phyloP scores from a whole-genome alignment of 2,329 filamentous ascomycete genomes.

The Aspergillus candidus region DNA sequence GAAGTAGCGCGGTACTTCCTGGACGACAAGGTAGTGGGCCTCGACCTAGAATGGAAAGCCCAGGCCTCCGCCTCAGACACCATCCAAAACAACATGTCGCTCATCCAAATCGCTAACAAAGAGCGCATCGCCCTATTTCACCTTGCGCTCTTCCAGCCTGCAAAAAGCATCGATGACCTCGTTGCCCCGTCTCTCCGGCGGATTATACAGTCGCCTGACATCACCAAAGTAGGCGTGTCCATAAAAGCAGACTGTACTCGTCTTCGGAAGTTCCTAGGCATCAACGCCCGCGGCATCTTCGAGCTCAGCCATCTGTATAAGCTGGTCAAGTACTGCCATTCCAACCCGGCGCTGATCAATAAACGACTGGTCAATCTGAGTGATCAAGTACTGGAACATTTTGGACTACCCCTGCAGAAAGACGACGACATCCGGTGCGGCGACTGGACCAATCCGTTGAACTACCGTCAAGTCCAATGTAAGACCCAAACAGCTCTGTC shows the following conservation, averaged over 20 bases:
- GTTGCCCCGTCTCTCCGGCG: slow-evolving; percentile 64
- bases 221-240: slow-evolving; percentile 71
- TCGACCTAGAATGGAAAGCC: slow-evolving; percentile 80
- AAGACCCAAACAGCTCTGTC: slow-evolving; percentile 34
- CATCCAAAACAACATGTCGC: slow-evolving; percentile 64
- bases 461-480: slow-evolving; percentile 62
- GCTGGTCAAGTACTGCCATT: slow-evolving; percentile 61
- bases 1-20: slow-evolving; percentile 60
- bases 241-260: slow-evolving; percentile 67
- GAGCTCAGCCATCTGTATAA: slow-evolving; percentile 80
- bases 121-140: slow-evolving; percentile 77
- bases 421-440: slow-evolving; percentile 62
- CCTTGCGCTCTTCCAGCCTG: slow-evolving; percentile 56
- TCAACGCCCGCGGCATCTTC: slow-evolving; percentile 62
- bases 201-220: slow-evolving; percentile 63
- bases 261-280: slow-evolving; percentile 58
- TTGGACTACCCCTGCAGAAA: slow-evolving; percentile 72
- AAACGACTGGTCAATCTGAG: slow-evolving; percentile 61
- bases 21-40: slow-evolving; percentile 66
- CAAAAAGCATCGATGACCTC: slow-evolving; percentile 45
- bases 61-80: slow-evolving; percentile 44
- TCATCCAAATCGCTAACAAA: slow-evolving; percentile 76
- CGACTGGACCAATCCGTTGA: slow-evolving; percentile 64
- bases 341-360: slow-evolving; percentile 55
- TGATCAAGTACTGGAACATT: slow-evolving; percentile 61